Evolutionary conservation across 1,284 basidiomycete genomes (phyloP).

Genomic region (Tausonia pullulans): DNA sequence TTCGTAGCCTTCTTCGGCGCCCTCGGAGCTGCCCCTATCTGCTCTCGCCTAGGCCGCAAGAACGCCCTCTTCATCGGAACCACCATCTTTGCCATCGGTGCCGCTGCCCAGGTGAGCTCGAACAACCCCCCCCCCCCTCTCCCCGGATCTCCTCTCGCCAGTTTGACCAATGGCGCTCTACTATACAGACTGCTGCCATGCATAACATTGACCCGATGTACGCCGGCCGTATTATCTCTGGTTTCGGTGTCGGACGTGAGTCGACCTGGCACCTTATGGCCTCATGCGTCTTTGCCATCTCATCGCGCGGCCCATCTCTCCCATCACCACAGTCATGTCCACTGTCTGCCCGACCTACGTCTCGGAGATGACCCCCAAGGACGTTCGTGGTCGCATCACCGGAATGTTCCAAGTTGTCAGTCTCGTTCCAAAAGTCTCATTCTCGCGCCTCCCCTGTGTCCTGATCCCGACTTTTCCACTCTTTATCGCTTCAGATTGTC

Average conservation of each 20-base stretch:
- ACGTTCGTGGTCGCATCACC: constrained; percentile 52
- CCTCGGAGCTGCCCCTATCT: constrained; percentile 42
- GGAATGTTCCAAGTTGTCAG: constrained; percentile 71
- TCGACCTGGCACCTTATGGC: not conserved
- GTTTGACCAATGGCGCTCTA: too few relatives aligned
- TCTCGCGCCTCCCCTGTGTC: constrained; percentile 7
- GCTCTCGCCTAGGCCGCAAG: constrained; percentile 29
- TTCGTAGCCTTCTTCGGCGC: constrained; percentile 55
- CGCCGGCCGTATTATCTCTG: constrained; percentile 47
- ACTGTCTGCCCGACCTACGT: constrained; percentile 32
- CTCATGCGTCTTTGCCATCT: not conserved
- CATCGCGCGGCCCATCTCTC: not conserved
- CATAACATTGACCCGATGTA: not conserved
- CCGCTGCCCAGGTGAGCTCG: not conserved
- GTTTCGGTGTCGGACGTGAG: constrained; percentile 52
- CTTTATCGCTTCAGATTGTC: constrained; percentile 41
- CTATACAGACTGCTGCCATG: not conserved
- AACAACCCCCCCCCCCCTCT: too few relatives aligned
- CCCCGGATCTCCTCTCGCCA: too few relatives aligned
- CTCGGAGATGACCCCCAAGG: constrained; percentile 65
- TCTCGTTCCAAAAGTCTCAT: constrained; percentile 35
- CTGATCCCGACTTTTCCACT: too few relatives aligned
- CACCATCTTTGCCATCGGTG: constrained; percentile 51
- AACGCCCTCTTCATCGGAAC: constrained; percentile 49
- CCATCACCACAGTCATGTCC: not conserved